These are phyloP conservation scores for Trichoderma lentiforme DNA, from an alignment of 2,329 filamentous ascomycete species.

Conservation along the genomic window DNA sequence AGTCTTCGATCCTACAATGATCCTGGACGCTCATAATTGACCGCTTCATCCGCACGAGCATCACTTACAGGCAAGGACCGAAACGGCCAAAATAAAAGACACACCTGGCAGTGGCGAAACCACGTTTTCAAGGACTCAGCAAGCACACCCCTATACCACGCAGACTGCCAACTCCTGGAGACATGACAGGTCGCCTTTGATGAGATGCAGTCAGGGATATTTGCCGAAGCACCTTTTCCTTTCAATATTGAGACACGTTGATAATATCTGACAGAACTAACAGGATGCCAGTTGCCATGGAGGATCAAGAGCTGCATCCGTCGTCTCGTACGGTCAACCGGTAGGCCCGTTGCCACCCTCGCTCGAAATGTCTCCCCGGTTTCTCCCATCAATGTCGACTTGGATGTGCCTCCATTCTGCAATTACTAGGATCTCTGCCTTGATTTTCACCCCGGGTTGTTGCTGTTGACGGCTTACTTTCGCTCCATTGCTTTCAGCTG, in stretches of 20 bases:
- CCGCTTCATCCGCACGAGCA: neutral
- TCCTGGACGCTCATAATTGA: neutral
- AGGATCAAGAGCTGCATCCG: neutral
- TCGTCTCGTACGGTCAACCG: neutral
- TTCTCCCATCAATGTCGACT: too few species aligned
- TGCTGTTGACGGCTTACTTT: neutral
- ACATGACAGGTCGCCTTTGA: conserved; percentile 13
- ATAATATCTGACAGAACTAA: neutral
- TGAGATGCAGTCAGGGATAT: neutral
- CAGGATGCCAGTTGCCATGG: neutral
- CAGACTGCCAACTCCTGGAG: neutral
- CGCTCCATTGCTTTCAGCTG: neutral
- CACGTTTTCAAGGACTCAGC: neutral
- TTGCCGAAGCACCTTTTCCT: neutral
- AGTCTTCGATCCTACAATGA: neutral
- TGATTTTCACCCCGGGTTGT: neutral
- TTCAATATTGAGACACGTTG: neutral
- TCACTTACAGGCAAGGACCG: neutral
- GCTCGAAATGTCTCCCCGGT: neutral
- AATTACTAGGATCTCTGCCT: neutral
- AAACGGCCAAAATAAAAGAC: neutral
- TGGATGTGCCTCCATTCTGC: neutral
- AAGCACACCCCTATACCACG: conserved; percentile 7
- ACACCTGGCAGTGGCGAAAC: neutral
- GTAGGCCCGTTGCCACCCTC: neutral